Evolutionary conservation across 1,284 basidiomycete species (phyloP).

Genomic region (Cutaneotrichosporon sp.): DNA sequence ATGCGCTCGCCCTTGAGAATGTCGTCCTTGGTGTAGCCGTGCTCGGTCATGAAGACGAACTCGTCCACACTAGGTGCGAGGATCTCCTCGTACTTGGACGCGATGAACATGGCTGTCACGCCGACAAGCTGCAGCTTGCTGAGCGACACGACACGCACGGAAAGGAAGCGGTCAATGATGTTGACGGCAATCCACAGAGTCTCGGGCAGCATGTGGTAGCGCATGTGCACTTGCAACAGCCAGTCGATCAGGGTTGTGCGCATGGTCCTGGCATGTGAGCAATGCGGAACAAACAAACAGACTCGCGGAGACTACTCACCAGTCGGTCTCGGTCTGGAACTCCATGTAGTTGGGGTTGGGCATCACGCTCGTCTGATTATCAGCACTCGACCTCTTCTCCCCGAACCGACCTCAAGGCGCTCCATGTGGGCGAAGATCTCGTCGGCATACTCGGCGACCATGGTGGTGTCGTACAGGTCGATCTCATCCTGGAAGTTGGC

Average conservation of each 20-base stretch:
- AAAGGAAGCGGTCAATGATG: conserved; percentile 61
- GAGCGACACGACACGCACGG: conserved; percentile 58
- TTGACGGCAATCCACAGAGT: conserved; percentile 66
- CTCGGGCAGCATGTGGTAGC: conserved; percentile 63
- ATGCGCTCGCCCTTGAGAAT: conserved; percentile 97
- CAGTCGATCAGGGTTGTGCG: conserved; percentile 56
- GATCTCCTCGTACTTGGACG: conserved; percentile 61
- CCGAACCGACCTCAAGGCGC: conserved; percentile 67
- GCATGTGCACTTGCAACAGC: conserved; percentile 60
- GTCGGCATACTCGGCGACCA: conserved; percentile 97
- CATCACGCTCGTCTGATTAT: conserved; percentile 65
- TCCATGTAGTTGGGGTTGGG: conserved; percentile 92
- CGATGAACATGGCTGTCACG: conserved; percentile 62
- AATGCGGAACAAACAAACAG: neutral
- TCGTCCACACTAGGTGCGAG: conserved; percentile 87
- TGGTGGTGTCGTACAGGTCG: conserved; percentile 85
- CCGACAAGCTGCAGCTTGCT: conserved; percentile 63
- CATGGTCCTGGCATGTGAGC: conserved; percentile 49
- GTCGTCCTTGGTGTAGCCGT: conserved; percentile 87
- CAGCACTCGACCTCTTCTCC: too few species aligned
- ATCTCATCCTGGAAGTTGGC: conserved; percentile 61
- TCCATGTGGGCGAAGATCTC: conserved; percentile 98
- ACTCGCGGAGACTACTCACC: conserved; percentile 58
- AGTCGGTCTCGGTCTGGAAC: conserved; percentile 88
- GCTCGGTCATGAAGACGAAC: conserved; percentile 96